These are phyloP conservation scores for Sarocladiaceae sp. DNA, from an alignment of 2,329 filamentous ascomycete species.

Conservation along the genomic window DNA sequence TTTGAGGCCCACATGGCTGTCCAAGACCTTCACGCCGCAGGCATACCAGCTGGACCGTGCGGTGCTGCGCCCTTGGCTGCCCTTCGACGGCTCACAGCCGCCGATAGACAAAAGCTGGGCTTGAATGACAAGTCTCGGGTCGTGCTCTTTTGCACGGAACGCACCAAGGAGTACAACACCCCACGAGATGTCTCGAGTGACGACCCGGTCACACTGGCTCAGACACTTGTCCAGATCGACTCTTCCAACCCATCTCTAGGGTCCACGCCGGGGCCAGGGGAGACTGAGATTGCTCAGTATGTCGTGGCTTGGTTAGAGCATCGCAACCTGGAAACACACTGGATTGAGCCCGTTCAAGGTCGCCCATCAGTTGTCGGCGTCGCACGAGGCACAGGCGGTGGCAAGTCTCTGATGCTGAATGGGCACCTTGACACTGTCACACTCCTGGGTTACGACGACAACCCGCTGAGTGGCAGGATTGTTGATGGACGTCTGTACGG, in stretches of 20 bases:
- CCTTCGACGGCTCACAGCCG: too few relatives aligned
- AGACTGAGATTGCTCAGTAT: constrained; percentile 41
- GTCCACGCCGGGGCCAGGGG: constrained; percentile 37
- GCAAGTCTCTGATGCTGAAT: constrained; percentile 47
- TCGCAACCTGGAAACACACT: constrained; percentile 45
- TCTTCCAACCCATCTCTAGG: constrained; percentile 43
- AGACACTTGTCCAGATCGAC: constrained; percentile 42
- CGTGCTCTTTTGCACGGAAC: constrained; percentile 24
- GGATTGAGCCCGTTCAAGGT: constrained; percentile 40
- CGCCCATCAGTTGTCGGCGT: constrained; percentile 48
- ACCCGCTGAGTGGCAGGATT: constrained; percentile 39
- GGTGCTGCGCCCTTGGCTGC: too few relatives aligned
- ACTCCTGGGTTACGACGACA: constrained; percentile 38
- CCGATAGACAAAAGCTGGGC: too few relatives aligned
- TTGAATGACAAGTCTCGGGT: too few relatives aligned
- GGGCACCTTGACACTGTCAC: constrained; percentile 51
- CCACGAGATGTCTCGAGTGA: constrained; percentile 37
- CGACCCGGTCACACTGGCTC: constrained; percentile 37
- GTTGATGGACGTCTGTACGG: constrained; percentile 37
- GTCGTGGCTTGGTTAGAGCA: constrained; percentile 47
- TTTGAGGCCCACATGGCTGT: too few relatives aligned
- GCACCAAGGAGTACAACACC: constrained; percentile 46
- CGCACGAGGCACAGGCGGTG: constrained; percentile 39
- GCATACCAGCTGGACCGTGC: too few relatives aligned
- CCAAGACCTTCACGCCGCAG: too few relatives aligned